Evolutionary conservation across 805 yeast genomes (phyloP), one percentile per base, ranked within the genome.

Genomic region (Saccharomycopsis fermentans): DNA sequence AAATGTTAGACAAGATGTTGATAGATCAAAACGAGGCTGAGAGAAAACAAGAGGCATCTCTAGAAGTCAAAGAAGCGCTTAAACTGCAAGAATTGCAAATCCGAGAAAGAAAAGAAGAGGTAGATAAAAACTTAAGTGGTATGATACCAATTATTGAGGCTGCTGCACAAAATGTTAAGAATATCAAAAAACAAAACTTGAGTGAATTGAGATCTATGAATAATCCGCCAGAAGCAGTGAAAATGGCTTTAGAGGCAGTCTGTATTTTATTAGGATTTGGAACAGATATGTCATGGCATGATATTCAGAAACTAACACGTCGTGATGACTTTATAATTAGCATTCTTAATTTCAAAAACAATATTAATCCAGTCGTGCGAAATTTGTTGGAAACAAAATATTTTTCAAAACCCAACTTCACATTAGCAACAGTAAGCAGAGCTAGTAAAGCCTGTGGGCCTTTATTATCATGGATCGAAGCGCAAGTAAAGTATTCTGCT

Each of bases 371-470:
- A 0, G 79, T 77, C 3, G 64, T 84, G n/a, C 72, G 89, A 36
- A 65, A 71, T 0, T 74, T 71, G 56, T 81, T 92, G 83, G 83
- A 83, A 43, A 63, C 68, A 0, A 75, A 74, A 1, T 92, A 86
- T 65, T 70, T 91, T 11, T 73, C 84, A 0, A 73, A 82, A 57
- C 79, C 83, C 0, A 85, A 81, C 55, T 91, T 80, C 68, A 88
- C 80, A 47, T 86, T 72, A 65, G 90, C 84, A 54, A 72, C 87
- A 0, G 96, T 89, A 0, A 81, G 87, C 65, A 75, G 97, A 43
- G 98, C 98, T 4, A 86, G 96, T 69, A 90, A 87, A 66, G 97
- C 97, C 0, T 90, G 97, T 73, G 98, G 97, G 0, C 98, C 98
- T 0, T 72, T 92, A 37, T 67, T 87, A 19, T 84, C 83, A 61